These are phyloP conservation scores for Antitrichia curtipendula DNA, from an alignment of 225 moss, liverwort and hornwort genomes.

Conservation along the genomic window DNA sequence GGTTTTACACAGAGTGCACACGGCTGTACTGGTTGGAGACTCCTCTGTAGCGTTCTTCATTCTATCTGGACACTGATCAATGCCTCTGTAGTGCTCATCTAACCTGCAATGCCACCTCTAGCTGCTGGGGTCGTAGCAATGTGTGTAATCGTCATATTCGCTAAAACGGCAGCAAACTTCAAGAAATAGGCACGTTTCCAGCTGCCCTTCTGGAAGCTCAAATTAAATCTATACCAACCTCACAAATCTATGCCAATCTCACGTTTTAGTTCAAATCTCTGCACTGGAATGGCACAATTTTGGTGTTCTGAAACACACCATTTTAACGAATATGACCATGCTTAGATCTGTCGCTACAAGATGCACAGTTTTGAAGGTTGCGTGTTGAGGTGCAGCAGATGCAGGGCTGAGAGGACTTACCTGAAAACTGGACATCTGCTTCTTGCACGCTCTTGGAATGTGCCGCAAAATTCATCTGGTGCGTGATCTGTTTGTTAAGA, in stretches of 20 bases:
- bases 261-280: background rate
- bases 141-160: background rate
- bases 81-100: background rate
- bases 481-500: background rate
- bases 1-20: constrained; percentile 22
- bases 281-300: background rate
- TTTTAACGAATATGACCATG: background rate
- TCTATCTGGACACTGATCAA: background rate
- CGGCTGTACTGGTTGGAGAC: background rate
- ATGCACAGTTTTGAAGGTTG: background rate
- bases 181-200: too few species aligned
- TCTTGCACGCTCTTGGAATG: background rate
- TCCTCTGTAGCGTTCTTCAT: background rate
- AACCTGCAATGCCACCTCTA: background rate
- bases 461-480: background rate
- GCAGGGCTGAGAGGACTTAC: background rate
- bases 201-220: background rate
- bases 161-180: background rate
- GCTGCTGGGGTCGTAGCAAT: background rate
- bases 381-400: background rate
- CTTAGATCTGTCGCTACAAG: background rate
- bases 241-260: background rate
- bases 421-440: background rate
- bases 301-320: background rate
- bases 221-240: background rate